phyloP scores from a whole-genome alignment of 768 basidiomycete species.

The Galerina marginata region DNA sequence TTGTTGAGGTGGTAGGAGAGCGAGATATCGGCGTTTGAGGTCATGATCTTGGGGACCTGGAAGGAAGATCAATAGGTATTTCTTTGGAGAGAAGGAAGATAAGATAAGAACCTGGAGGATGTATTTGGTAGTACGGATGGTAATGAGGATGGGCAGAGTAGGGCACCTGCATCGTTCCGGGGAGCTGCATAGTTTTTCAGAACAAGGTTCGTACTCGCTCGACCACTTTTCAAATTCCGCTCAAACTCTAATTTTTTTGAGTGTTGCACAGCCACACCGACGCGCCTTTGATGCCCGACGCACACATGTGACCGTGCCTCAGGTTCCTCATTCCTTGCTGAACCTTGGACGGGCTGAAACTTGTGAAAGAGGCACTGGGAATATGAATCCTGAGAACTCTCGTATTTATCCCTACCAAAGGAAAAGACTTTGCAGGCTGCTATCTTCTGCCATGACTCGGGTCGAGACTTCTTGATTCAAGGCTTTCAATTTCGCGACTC shows the following conservation, averaged over 20 bases:
- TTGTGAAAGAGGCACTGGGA: no score
- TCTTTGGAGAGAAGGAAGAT: background rate
- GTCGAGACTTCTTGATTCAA: background rate
- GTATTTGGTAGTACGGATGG: constrained; percentile 24
- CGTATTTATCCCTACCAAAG: no score
- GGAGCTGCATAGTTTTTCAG: constrained; percentile 74
- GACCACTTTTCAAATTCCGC: background rate
- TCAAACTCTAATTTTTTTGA: no score
- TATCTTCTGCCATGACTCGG: background rate
- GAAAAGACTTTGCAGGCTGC: background rate
- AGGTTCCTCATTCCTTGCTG: no score
- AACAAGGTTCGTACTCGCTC: constrained; percentile 58
- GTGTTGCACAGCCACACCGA: no score
- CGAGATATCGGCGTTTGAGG: constrained; percentile 75
- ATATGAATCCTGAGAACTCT: no score
- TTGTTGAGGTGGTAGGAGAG: constrained; percentile 68
- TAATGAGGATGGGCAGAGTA: constrained; percentile 37
- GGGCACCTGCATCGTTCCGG: constrained; percentile 65
- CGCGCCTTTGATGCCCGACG: no score
- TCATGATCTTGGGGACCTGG: constrained; percentile 54
- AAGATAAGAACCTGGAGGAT: constrained; percentile 27
- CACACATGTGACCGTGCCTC: no score
- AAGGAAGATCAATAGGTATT: constrained; percentile 22
- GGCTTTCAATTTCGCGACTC: no score
- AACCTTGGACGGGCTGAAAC: no score